Conservation (phyloP, 1,139 yeast genomes). For the Blastobotrys indianensis region DNA sequence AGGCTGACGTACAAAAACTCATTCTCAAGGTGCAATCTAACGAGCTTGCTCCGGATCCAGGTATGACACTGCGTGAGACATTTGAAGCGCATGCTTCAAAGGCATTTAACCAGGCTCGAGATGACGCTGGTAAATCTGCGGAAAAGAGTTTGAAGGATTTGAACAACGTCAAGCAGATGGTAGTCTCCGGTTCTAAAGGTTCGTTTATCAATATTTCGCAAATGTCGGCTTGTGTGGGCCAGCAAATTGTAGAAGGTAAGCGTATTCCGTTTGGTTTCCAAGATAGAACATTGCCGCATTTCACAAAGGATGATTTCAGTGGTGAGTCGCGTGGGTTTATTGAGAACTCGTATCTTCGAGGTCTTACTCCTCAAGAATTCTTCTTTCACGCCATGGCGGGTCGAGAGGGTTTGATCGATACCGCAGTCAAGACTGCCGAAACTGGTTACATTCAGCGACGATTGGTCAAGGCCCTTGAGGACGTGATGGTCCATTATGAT, state of each 20-base stretch:
- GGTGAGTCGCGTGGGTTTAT: slow-evolving; percentile 98
- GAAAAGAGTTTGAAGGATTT: slow-evolving; percentile 91
- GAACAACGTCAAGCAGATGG: slow-evolving; percentile 98
- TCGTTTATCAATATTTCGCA: slow-evolving; percentile 97
- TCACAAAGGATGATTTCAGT: slow-evolving; percentile 95
- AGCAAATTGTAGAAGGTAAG: slow-evolving; percentile 98
- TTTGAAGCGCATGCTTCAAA: slow-evolving; percentile 96
- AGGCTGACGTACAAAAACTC: slow-evolving; percentile 86
- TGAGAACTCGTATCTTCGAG: slow-evolving; percentile 94
- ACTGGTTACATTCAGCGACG: slow-evolving; percentile 99
- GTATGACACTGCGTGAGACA: slow-evolving; percentile 98
- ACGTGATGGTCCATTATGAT: slow-evolving; percentile 97
- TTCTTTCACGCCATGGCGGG: slow-evolving; percentile 99
- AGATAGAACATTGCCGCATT: slow-evolving; percentile 95
- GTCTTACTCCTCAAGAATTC: slow-evolving; percentile 97
- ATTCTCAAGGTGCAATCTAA: slow-evolving; percentile 89
- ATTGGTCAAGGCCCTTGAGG: slow-evolving; percentile 95
- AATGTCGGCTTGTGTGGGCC: slow-evolving; percentile 99
- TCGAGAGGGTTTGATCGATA: slow-evolving; percentile 99
- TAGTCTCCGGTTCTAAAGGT: slow-evolving; percentile 98
- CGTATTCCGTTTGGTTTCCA: slow-evolving; percentile 97
- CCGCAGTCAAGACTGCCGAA: slow-evolving; percentile 98
- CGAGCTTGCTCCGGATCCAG: slow-evolving; percentile 88
- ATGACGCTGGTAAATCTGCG: slow-evolving; percentile 97
- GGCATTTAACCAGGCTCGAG: slow-evolving; percentile 96